These are phyloP conservation scores for Neonectria ditissima DNA, from an alignment of 2,329 filamentous ascomycete species.

Conservation along the genomic window DNA sequence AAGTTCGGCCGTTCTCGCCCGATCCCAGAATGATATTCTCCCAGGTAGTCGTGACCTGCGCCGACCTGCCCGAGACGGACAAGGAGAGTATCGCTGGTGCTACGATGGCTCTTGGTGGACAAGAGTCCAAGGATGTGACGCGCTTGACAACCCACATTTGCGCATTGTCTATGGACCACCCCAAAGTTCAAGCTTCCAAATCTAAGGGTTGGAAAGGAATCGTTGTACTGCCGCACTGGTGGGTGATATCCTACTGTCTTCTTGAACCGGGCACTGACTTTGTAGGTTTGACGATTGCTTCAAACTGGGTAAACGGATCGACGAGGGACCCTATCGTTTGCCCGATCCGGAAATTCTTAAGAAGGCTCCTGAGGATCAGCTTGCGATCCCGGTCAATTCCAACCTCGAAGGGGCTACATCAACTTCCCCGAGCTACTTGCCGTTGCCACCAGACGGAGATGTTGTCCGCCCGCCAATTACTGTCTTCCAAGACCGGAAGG, in stretches of 20 bases:
- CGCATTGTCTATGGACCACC: constrained; percentile 79
- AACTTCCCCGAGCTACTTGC: constrained; percentile 57
- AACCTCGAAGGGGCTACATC: constrained; percentile 76
- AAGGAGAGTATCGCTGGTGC: constrained; percentile 93
- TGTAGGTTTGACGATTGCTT: constrained; percentile 95
- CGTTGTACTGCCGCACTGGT: constrained; percentile 95
- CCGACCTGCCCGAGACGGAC: constrained; percentile 85
- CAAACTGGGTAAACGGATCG: constrained; percentile 90
- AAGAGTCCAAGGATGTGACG: constrained; percentile 78
- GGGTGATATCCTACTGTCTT: constrained; percentile 41
- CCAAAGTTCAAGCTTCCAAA: constrained; percentile 73
- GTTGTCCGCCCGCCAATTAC: constrained; percentile 66
- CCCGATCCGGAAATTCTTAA: constrained; percentile 88
- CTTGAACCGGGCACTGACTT: constrained; percentile 5
- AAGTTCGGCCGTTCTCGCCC: constrained; percentile 86
- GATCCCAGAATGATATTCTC: constrained; percentile 93
- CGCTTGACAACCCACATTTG: constrained; percentile 89
- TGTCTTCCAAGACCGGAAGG: constrained; percentile 81
- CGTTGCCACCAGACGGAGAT: constrained; percentile 56
- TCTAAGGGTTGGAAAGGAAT: constrained; percentile 78
- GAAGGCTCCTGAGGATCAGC: constrained; percentile 64
- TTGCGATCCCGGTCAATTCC: constrained; percentile 68
- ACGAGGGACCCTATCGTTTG: constrained; percentile 85
- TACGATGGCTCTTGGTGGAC: constrained; percentile 88
- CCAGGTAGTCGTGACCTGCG: constrained; percentile 84